A percentile compares a stretch with the other conserved stretches of the same genome.
These are phyloP conservation scores for Ceratobasidium sp. DNA, from an alignment of 1,284 basidiomycete genomes.

Conservation along the genomic window DNA sequence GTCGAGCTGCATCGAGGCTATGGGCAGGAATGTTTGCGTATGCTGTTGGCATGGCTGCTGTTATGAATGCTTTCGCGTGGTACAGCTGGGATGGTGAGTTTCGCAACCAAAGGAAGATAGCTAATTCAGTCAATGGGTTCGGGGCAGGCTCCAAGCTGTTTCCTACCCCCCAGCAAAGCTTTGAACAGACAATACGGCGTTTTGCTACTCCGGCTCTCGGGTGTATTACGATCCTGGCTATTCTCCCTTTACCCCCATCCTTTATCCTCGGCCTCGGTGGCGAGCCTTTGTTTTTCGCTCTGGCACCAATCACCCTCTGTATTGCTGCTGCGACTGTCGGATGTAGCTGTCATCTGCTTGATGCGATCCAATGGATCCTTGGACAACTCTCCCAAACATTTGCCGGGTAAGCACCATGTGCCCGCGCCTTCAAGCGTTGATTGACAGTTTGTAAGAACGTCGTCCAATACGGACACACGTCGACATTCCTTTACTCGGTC, in stretches of 20 bases:
- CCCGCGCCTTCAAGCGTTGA: background rate
- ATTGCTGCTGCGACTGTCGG: constrained; percentile 23
- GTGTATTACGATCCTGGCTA: constrained; percentile 60
- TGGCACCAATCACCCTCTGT: constrained; percentile 59
- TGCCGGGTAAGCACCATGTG: constrained; percentile 54
- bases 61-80: constrained; percentile 68
- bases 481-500: constrained; percentile 30
- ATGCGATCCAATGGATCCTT: constrained; percentile 20
- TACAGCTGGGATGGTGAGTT: constrained; percentile 53
- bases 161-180: constrained; percentile 61
- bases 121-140: background rate
- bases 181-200: constrained; percentile 59
- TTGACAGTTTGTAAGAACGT: constrained; percentile 2
- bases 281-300: constrained; percentile 60
- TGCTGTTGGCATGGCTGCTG: constrained; percentile 70
- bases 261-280: constrained; percentile 70
- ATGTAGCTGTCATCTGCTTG: constrained; percentile 16
- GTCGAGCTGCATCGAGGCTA: constrained; percentile 77
- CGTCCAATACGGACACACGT: constrained; percentile 5
- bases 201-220: constrained; percentile 60
- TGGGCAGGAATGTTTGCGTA: constrained; percentile 74
- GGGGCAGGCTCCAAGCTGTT: constrained; percentile 50
- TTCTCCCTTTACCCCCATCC: constrained; percentile 66
- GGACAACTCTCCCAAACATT: background rate
- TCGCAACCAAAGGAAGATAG: constrained; percentile 50